Conservation (phyloP, 2,329 filamentous ascomycete species). For the Clathrospora elynae region DNA sequence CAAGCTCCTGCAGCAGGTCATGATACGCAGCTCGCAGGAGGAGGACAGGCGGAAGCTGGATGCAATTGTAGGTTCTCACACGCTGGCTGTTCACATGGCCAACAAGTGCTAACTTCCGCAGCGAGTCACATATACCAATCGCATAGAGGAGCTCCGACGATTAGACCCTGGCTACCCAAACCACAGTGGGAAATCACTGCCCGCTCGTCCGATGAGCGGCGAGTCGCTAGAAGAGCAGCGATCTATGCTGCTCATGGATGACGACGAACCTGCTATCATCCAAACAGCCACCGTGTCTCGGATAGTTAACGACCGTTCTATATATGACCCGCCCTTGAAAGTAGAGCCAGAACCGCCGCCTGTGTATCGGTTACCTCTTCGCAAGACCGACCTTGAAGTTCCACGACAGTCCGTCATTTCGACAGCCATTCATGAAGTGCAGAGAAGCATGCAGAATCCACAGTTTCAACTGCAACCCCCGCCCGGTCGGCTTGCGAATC, state of each 20-base stretch:
- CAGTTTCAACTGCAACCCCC: constrained; percentile 45
- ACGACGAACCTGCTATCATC: constrained; percentile 50
- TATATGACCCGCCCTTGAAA: constrained; percentile 27
- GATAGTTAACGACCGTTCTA: constrained; percentile 53
- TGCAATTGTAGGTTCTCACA: constrained; percentile 75
- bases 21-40: constrained; percentile 79
- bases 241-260: constrained; percentile 44
- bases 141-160: constrained; percentile 83
- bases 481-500: constrained; percentile 35
- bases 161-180: constrained; percentile 63
- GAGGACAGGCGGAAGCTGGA: constrained; percentile 91
- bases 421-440: constrained; percentile 51
- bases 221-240: constrained; percentile 54
- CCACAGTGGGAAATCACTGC: constrained; percentile 72
- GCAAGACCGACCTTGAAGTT: constrained; percentile 32
- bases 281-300: constrained; percentile 61
- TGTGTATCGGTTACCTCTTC: constrained; percentile 39
- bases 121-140: constrained; percentile 87
- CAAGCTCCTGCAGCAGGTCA: constrained; percentile 82
- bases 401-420: constrained; percentile 49
- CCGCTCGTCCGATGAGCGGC: constrained; percentile 69
- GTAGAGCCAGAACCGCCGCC: constrained; percentile 29
- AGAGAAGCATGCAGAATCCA: constrained; percentile 39
- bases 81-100: background rate
- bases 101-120: constrained; percentile 47